Conservation (phyloP, 179 eudicot species). For the Dionaea muscipula region DNA sequence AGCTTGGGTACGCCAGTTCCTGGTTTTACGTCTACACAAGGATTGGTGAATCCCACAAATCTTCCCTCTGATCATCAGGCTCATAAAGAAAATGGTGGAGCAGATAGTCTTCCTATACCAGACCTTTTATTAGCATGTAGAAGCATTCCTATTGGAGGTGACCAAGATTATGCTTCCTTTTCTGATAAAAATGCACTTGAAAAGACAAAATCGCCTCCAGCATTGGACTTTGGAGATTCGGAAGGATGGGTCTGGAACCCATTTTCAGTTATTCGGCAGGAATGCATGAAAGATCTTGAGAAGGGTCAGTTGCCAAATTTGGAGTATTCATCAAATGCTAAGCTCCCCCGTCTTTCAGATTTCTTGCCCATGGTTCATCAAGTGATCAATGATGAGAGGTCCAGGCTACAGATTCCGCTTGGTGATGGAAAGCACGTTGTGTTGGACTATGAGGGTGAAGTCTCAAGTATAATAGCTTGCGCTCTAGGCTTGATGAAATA, state of each 20-base stretch:
- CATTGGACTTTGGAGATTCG: constrained; percentile 20
- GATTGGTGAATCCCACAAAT: constrained; percentile 10
- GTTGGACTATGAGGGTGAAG: constrained; percentile 73
- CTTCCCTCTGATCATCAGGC: constrained; percentile 8
- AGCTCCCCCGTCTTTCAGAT: constrained; percentile 21
- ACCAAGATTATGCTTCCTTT: constrained; percentile 13
- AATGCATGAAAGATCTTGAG: constrained; percentile 41
- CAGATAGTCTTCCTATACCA: constrained; percentile 13
- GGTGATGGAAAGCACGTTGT: constrained; percentile 39
- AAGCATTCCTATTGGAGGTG: constrained; percentile 21
- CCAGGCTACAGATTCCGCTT: constrained; percentile 68
- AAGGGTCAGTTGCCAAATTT: constrained; percentile 32
- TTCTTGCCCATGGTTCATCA: constrained; percentile 29
- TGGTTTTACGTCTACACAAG: constrained; percentile 12
- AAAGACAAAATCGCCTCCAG: constrained; percentile 11
- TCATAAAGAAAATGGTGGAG: constrained; percentile 11
- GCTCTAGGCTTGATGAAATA: constrained; percentile 50
- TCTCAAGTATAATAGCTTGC: constrained; percentile 79
- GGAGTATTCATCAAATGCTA: constrained; percentile 27
- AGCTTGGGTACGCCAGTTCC: constrained; percentile 6
- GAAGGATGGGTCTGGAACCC: constrained; percentile 53
- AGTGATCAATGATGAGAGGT: constrained; percentile 51
- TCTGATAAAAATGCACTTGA: constrained; percentile 15
- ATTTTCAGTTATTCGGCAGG: constrained; percentile 35
- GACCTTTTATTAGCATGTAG: constrained; percentile 16